Evolutionary conservation across 2,329 filamentous ascomycete species (phyloP), one percentile per base, ranked within the genome.

Genomic region (Pseudogymnoascus sp.): DNA sequence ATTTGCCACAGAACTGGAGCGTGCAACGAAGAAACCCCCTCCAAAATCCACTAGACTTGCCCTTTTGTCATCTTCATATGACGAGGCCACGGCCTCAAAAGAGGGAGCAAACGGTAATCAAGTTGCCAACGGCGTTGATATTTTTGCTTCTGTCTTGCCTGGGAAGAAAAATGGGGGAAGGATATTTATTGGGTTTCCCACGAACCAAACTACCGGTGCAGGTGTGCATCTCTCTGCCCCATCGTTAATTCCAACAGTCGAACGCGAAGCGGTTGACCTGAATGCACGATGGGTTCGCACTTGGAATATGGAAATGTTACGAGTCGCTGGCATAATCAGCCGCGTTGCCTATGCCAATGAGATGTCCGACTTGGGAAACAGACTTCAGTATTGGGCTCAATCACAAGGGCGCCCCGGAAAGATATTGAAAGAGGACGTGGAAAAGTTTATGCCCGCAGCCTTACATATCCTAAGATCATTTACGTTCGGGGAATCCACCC

Each of bases 141-240:
- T 99, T 6, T 97, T 99, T 72, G 84, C 89, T 1, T 94, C 92
- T 1, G 92, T 99, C 1, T 76, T 97, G 4, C 94, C 94, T 2
- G 91, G 84, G 62, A 95, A 91, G 72, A 89, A 90, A 67, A 82
- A 83, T 0, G 84, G 84, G 7, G 94, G 94, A 6, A 87, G 90
- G 60, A 89, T 99, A 60, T 99, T 97, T 70, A 99, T 99, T 69
- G 94, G 94, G 0, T 99, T 99, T 70, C 93, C 94, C 2, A 99
- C 94, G 1, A 92, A 93, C 67, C 94, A 99, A 76, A 99, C 94
- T 0, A 99, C 95, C 0, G 94, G 93, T 60, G 86, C 93, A 28
- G 89, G 93, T 14, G 89, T 95, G 71, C 94, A 99, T 73, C 89
- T 99, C 30, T 97, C 93, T 11, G 94, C 94, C 0, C 94, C 92